A percentile compares a stretch with the other conserved stretches of the same genome.
Conservation (phyloP, 805 yeast species). For the Yarrowia sp. region DNA sequence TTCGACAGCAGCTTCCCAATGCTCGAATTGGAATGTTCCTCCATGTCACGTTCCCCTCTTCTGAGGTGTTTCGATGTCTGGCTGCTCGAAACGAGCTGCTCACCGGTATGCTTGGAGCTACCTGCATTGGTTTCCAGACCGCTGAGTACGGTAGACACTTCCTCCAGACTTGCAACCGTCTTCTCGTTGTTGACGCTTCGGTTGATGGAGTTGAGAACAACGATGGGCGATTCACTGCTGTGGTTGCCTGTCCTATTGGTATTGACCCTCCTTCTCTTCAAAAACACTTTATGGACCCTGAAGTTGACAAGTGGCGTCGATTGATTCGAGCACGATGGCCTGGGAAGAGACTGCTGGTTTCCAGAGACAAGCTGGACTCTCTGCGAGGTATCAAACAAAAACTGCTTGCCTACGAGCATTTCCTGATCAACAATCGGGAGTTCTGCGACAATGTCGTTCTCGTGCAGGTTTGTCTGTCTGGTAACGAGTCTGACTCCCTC, state of each 20-base stretch:
- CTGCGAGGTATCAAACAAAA: constrained; percentile 90
- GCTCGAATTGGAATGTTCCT: constrained; percentile 91
- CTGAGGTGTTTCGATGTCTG: constrained; percentile 92
- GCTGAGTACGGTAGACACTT: constrained; percentile 94
- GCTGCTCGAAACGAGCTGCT: constrained; percentile 83
- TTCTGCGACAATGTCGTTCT: constrained; percentile 72
- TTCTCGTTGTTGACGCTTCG: constrained; percentile 82
- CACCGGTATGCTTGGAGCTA: constrained; percentile 87
- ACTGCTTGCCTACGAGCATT: constrained; percentile 82
- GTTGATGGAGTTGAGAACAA: constrained; percentile 82
- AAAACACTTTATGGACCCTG: constrained; percentile 56
- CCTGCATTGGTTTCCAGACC: constrained; percentile 86
- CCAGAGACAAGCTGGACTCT: constrained; percentile 86
- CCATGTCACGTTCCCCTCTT: constrained; percentile 93
- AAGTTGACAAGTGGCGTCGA: constrained; percentile 60
- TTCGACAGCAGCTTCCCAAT: constrained; percentile 73
- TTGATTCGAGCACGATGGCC: constrained; percentile 82
- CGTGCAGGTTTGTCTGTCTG: constrained; percentile 80
- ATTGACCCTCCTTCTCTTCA: constrained; percentile 57
- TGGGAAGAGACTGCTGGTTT: constrained; percentile 67
- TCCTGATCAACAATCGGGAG: constrained; percentile 74
- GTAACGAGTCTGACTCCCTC: constrained; percentile 58
- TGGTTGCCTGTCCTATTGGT: constrained; percentile 52
- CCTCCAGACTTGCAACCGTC: constrained; percentile 83
- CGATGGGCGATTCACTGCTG: constrained; percentile 48